Evolutionary conservation across 2,329 filamentous ascomycete genomes (phyloP).

Genomic region (Fusarium secorum): DNA sequence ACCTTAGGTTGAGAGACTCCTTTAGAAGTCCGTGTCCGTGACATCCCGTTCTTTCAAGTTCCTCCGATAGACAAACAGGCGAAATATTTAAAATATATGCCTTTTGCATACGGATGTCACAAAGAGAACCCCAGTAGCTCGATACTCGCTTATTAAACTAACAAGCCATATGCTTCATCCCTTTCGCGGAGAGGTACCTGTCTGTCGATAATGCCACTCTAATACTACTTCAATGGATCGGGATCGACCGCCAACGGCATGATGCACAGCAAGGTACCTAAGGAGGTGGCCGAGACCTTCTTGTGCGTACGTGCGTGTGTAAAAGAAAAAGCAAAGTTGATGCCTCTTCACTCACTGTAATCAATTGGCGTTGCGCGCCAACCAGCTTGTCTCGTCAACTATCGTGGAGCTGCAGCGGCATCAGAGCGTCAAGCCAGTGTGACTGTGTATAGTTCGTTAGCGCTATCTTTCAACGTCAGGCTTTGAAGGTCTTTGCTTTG

Average conservation of each 20-base stretch:
- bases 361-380: slow-evolving; percentile 28
- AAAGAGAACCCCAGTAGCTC: not conserved
- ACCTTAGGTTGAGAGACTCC: slow-evolving; percentile 6
- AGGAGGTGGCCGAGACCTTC: slow-evolving; percentile 19
- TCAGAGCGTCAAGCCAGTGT: slow-evolving; percentile 6
- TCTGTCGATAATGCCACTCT: slow-evolving; percentile 1
- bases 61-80: not conserved
- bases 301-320: not conserved
- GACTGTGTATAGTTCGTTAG: slow-evolving; percentile 20
- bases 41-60: slow-evolving; percentile 8
- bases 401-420: slow-evolving; percentile 22
- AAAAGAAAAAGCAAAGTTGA: slow-evolving; percentile 26
- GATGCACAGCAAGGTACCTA: slow-evolving; percentile 2
- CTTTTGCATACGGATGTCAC: not conserved
- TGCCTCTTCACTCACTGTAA: not conserved
- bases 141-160: not conserved
- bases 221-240: slow-evolving; percentile 6
- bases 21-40: not conserved
- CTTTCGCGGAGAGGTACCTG: not conserved
- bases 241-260: slow-evolving; percentile 26
- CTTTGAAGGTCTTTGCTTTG: not conserved
- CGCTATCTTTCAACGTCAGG: slow-evolving; percentile 9
- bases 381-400: slow-evolving; percentile 25
- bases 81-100: not conserved
- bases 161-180: not conserved